These are phyloP conservation scores for Elsinoe australis DNA, from an alignment of 2,329 filamentous ascomycete genomes.

Conservation along the genomic window DNA sequence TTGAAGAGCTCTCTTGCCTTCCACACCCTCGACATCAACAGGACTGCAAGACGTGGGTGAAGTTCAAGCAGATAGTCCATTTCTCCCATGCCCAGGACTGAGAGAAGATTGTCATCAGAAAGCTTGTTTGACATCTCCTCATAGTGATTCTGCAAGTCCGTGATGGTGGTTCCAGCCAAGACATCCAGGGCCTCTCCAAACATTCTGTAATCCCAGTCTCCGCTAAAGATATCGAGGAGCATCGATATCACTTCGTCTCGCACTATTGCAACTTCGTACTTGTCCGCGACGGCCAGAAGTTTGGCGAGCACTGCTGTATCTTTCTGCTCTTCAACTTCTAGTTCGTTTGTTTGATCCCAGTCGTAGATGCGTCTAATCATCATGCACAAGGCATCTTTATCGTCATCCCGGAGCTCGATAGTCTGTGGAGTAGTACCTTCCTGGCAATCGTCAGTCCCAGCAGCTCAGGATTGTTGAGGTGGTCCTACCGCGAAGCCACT, in stretches of 20 bases:
- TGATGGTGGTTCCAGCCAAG: too few species aligned
- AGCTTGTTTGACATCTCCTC: too few species aligned
- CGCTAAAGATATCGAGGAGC: too few species aligned
- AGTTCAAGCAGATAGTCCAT: neutral
- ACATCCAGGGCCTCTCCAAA: too few species aligned
- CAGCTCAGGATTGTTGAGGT: neutral
- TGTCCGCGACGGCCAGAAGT: neutral
- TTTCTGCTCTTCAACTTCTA: neutral
- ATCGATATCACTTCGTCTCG: neutral
- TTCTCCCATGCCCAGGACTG: neutral
- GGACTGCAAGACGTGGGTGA: too few species aligned
- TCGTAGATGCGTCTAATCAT: neutral
- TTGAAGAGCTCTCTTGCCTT: neutral
- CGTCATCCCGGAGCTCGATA: neutral
- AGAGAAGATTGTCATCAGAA: too few species aligned
- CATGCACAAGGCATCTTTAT: neutral
- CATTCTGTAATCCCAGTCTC: too few species aligned
- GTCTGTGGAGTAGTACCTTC: neutral
- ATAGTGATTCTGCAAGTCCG: too few species aligned
- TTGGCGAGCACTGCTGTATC: neutral
- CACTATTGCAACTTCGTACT: neutral
- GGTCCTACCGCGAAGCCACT: neutral
- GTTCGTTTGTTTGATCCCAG: neutral
- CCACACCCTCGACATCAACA: neutral
- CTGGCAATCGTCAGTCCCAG: neutral